Base-by-base conservation (phyloP, 495 filamentous ascomycete genomes). In the Penicillium desertorum region DNA sequence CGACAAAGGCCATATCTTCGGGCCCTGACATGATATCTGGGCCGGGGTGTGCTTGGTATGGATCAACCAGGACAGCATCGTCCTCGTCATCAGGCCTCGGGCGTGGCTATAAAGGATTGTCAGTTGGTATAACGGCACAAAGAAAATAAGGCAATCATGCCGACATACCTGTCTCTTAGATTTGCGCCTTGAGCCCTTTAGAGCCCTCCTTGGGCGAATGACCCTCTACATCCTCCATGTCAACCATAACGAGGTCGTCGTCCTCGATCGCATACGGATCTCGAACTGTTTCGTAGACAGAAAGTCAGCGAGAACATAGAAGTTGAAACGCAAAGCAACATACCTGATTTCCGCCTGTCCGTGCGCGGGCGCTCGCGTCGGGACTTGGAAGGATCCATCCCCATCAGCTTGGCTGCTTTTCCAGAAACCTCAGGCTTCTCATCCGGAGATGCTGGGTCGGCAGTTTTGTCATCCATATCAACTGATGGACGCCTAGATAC, bases 1-100 rank as follows among this genome's bases (percentile, higher is more conserved):
- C 95, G 79, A 96, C 64, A 88, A 79, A 65, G 79, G 91, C 64
- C 86, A 82, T 34, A 84, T 87, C 83, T 87, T 91, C 79, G 8
- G 77, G 73, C 2, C 78, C 76, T 32, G 73, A 75, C 17, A 70
- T 45, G 8, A 79, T 64, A 25, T 77, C 71, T 48, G 76, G 70
- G 16, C 56, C 68, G 22, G 63, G 68, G 17, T 63, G 70, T 27
- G 66, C 64, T 56, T 70, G 73, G 1, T 78, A 74, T 27, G 67
- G 70, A 52, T 81, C 79, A 20, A 79, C 75, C 65, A 82, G 76
- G 29, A 79, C 73, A 55, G 67, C 60, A 41, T 81, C 78, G 3
- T 81, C 79, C 4, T 76, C 62, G 5, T 72, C 72, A 8, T 64
- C 67, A 9, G 56, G 62, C 36, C 59, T 65, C 2, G 67, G 45